These are phyloP conservation scores for Penicillium sp. DNA, from an alignment of 2,329 filamentous ascomycete genomes.

Conservation along the genomic window DNA sequence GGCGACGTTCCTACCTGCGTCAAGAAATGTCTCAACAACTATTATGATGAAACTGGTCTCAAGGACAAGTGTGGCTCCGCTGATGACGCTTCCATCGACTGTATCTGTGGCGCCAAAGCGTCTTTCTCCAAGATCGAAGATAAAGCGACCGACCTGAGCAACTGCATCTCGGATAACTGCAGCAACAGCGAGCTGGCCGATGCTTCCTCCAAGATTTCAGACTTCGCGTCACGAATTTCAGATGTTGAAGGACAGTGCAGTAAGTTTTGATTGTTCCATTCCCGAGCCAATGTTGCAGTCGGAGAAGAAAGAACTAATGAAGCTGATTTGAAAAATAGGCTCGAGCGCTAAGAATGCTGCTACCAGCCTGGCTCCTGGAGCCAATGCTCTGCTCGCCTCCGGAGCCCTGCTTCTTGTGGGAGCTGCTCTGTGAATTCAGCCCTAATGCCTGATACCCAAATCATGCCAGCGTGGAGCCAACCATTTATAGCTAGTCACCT, in stretches of 20 bases:
- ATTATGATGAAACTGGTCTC: constrained; percentile 11
- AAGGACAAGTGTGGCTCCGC: constrained; percentile 11
- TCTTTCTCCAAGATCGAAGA: background rate
- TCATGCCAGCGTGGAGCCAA: too few relatives aligned
- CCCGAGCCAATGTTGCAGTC: background rate
- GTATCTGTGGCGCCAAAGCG: constrained; percentile 7
- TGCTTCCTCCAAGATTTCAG: background rate
- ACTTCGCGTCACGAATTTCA: background rate
- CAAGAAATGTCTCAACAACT: constrained; percentile 11
- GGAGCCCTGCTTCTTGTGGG: constrained; percentile 7
- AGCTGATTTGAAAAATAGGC: background rate
- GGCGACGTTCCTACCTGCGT: constrained; percentile 15
- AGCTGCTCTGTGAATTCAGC: background rate
- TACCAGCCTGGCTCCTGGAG: background rate
- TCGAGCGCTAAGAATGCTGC: background rate
- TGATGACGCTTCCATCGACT: constrained; percentile 3
- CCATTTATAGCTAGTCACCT: too few relatives aligned
- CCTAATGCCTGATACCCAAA: too few relatives aligned
- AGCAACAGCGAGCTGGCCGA: background rate
- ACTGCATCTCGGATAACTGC: background rate
- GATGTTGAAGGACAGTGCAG: background rate
- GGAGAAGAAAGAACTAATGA: background rate
- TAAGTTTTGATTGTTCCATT: background rate
- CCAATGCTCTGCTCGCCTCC: constrained; percentile 3
- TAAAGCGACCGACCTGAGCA: background rate